Base-by-base conservation (phyloP, 805 yeast genomes). In the Candida caryicola region DNA sequence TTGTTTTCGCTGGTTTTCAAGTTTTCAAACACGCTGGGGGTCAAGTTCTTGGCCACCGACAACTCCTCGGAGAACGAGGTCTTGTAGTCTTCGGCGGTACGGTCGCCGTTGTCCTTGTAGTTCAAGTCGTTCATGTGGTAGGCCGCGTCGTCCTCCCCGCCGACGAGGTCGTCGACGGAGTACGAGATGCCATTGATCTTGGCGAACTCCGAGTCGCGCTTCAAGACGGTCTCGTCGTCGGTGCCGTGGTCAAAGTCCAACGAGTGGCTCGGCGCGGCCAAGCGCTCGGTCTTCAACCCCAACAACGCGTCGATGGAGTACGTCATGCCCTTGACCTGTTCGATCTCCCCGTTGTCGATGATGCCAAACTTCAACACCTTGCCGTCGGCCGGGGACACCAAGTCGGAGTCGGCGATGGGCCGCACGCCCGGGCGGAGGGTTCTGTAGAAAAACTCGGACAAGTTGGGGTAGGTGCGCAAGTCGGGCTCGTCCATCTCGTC, bases 271-370 rank as follows among this genome's bases (percentile, higher is more conserved):
- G 83, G 83, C 1, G 82, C 82, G 9, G 82, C 83, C 40, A 77
- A 56, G 26, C 57, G 46, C 26, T 57, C 57, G 9, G 71, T 60
- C 5, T 70, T 64, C 34, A 77, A 72, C 3, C 99, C 99, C 32
- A 93, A 71, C 38, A 93, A 76, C 7, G 95, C 90, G 48, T 86
- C 91, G 12, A 93, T 74, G 2, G 95, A 82, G 60, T 93, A 93
- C 1, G 95, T 87, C 79, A 93, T 78, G 5, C 99, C 99, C 65
- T 93, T 93, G 29, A 93, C 98, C 61, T 91, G 98, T 60, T 93
- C 98, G 43, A 93, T 88, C 49, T 85, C 86, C 23, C 96, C 96
- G 49, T 83, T 75, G 37, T 78, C 79, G 28, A 86, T 78, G 21
- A 77, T 69, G 17, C 99, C 99, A 42, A 87, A 76, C 51, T 87